Evolutionary conservation across 176 grass and related monocot genomes (phyloP), one percentile per base, ranked within the genome.

Genomic region (Urochloa ruziziensis): DNA sequence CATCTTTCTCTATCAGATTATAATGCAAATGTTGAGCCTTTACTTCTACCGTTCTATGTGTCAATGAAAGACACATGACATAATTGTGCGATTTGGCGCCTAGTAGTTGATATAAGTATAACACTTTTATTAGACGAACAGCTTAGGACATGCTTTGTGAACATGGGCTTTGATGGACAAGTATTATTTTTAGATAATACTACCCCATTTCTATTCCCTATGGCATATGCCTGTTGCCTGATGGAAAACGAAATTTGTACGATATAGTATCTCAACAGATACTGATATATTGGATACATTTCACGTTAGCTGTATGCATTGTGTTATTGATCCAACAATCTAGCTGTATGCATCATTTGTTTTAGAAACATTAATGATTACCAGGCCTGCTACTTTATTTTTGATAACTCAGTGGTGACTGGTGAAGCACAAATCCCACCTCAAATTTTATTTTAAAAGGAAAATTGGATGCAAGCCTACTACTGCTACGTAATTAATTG

Each of bases 401-500:
- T 11, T 14, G 10, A 52, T 16, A 70, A 6, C 67, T 70, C 39
- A 70, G 44, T 44, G 6, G n/a, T 56, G 21, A 56, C 5, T n/a
- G 7, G 42, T 46, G 67, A 46, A 24, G 67, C 40, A 70, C 40
- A 47, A 47, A 47, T 1, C 23, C 39, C 67, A 70, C 66, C 36
- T 43, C 37, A 69, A 24, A 29, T 51, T 65, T 80, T 43, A 80
- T 51, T 66, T 79, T 9, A 15, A 80, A 44, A 70, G 67, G n/a
- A 5, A 7, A 70, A 44, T n/a, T 17, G 67, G 28, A 13, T 70
- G 44, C 67, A 70, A 12, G 60, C 60, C 28, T 48, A 12, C 29
- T 65, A 33, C 60, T 48, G 19, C 6, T 49, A 49, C n/a, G 28
- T n/a, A n/a, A n/a, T 79, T 60, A 62, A 25, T 49, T 79, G 28